Evolutionary conservation across 441 rosid genomes (phyloP).

Genomic region (Daphne laureola): DNA sequence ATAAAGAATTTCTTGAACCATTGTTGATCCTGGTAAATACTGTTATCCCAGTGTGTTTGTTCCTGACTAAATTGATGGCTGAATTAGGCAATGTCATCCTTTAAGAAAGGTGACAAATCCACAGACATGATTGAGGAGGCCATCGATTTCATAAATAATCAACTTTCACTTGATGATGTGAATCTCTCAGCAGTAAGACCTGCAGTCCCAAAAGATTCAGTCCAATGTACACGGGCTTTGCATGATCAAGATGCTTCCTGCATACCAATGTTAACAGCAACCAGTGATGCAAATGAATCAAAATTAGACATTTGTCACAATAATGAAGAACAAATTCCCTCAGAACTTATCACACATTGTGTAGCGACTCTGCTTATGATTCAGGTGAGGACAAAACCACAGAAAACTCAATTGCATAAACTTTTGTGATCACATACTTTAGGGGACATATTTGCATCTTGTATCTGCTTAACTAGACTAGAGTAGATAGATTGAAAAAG

Average conservation of each 20-base stretch:
- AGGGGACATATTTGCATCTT: too few species aligned
- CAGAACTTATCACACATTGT: constrained; percentile 42
- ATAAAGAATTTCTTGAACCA: neutral
- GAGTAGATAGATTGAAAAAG: too few species aligned
- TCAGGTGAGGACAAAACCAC: constrained; percentile 30
- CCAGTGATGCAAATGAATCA: constrained; percentile 20
- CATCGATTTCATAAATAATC: constrained; percentile 63
- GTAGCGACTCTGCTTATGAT: constrained; percentile 59
- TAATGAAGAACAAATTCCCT: constrained; percentile 30
- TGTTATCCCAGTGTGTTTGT: neutral
- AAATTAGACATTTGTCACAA: constrained; percentile 20
- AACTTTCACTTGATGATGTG: constrained; percentile 36
- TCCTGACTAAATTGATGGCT: constrained; percentile 10
- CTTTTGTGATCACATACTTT: too few species aligned
- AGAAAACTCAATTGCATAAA: too few species aligned
- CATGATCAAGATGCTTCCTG: constrained; percentile 35
- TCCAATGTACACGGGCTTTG: constrained; percentile 18
- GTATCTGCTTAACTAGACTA: too few species aligned
- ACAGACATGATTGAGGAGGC: constrained; percentile 45
- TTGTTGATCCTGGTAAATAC: neutral
- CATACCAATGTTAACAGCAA: constrained; percentile 23
- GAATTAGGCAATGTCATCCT: constrained; percentile 37
- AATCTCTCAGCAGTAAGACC: constrained; percentile 6
- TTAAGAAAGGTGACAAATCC: constrained; percentile 25
- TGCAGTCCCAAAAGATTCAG: constrained; percentile 14